These are phyloP conservation scores for Gracilariopsis chorda DNA, from an alignment of 23 red algal species.

Conservation along the genomic window DNA sequence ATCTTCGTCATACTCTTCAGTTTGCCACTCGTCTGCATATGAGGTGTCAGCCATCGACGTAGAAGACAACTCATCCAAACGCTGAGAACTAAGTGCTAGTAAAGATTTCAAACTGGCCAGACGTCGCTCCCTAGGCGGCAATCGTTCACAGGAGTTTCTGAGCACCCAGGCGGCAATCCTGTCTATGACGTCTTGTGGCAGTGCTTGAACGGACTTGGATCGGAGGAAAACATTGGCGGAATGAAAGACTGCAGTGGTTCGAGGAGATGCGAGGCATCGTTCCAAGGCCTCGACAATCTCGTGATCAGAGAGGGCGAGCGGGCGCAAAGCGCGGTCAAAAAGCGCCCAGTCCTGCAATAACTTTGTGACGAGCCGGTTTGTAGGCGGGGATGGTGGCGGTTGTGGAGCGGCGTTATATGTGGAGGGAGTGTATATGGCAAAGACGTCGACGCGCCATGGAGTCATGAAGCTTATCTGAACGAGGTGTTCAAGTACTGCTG, in stretches of 20 bases:
- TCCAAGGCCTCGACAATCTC: conserved; percentile 29
- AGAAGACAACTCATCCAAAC: conserved; percentile 24
- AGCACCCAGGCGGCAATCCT: not conserved
- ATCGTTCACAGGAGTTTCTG: not conserved
- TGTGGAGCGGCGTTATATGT: not conserved
- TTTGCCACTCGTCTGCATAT: too few species aligned
- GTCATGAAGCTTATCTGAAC: conserved; percentile 52
- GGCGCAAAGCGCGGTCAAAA: not conserved
- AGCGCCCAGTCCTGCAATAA: conserved; percentile 17
- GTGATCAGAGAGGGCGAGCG: not conserved
- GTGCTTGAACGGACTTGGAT: not conserved
- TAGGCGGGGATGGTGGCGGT: not conserved
- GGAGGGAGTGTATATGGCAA: not conserved
- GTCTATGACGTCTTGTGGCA: not conserved
- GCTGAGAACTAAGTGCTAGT: conserved; percentile 15
- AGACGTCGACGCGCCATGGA: conserved; percentile 55
- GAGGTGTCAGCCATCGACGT: too few species aligned
- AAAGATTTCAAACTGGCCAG: not conserved
- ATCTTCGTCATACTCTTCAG: not conserved
- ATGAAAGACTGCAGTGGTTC: not conserved
- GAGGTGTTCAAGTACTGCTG: conserved; percentile 34
- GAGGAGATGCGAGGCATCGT: not conserved
- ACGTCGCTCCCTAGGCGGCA: not conserved
- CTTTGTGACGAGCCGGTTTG: not conserved
- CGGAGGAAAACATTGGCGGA: not conserved